A percentile compares a stretch with the other conserved stretches of the same genome.
Conservation (phyloP, 192 early-diverging fungal genomes). For the Coemansia aciculifera region DNA sequence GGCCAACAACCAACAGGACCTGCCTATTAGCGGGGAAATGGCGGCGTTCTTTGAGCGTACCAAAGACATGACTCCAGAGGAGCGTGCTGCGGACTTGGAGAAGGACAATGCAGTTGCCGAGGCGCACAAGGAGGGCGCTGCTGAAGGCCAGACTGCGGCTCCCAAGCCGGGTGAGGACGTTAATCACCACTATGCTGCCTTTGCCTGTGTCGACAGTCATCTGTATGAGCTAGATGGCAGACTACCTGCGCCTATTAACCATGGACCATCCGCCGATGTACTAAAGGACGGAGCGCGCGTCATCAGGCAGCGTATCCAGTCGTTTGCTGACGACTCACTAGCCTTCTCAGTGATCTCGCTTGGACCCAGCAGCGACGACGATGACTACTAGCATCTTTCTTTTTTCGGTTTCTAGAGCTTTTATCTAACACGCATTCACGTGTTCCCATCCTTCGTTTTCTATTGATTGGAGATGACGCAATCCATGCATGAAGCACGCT, state of each 20-base stretch:
- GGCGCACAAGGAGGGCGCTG: conserved; percentile 59
- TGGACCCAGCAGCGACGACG: conserved; percentile 11
- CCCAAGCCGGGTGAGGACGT: conserved; percentile 75
- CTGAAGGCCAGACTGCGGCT: conserved; percentile 67
- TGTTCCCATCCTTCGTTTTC: background rate
- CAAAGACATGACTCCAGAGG: conserved; percentile 62
- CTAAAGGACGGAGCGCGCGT: conserved; percentile 44
- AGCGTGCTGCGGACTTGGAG: conserved; percentile 75
- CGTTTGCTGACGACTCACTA: conserved; percentile 10
- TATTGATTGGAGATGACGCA: background rate
- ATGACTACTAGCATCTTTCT: background rate
- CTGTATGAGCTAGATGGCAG: conserved; percentile 90
- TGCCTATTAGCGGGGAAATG: conserved; percentile 56
- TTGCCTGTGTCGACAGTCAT: conserved; percentile 73
- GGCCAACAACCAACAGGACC: conserved; percentile 65
- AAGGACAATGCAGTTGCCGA: conserved; percentile 56
- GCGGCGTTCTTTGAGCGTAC: conserved; percentile 67
- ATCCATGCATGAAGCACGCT: conserved; percentile 5
- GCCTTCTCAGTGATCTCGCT: conserved; percentile 39
- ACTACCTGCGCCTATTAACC: conserved; percentile 79
- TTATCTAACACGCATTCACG: background rate
- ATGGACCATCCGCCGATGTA: conserved; percentile 66
- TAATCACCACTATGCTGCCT: conserved; percentile 85
- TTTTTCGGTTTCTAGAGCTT: background rate
- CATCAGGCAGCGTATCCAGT: conserved; percentile 27